Evolutionary conservation across 495 filamentous ascomycete species (phyloP), one percentile per base, ranked within the genome.

Genomic region (Patellaria atrata): DNA sequence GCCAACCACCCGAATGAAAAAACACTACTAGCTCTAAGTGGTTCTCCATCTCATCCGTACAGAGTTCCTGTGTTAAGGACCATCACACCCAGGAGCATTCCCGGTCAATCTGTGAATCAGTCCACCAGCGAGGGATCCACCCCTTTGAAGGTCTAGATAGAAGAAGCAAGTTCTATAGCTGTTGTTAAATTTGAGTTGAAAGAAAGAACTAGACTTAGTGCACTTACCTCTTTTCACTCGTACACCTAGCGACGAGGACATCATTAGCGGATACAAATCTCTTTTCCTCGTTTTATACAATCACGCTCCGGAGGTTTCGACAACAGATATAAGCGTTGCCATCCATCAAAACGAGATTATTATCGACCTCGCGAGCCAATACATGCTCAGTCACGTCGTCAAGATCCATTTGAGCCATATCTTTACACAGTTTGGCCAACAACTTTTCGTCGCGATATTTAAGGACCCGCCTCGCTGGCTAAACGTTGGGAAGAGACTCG

Each of bases 361-460:
- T 1, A 28, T 50, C 8, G 14, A 31, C 10, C n/a, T 47, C 12
- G 50, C 50, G 1, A 27, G 23, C 11, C 5, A 21, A 3, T 41
- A 50, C 16, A 33, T 15, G 16, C 44, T 34, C 18, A 31, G 49
- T 26, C 26, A 39, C 6, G 12, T 51, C 26, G 13, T 50, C 9
- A 32, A 41, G 4, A 21, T 41, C 22, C 26, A 48, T 19, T 3
- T 53, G 2, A 33, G 28, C 17, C 40, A 39, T 8, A 28, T 14
- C 1, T 31, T 53, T 22, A 21, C 14, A 2, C 30, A 40, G 30
- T 40, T 34, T 22, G 47, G 47, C 0, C 39, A 47, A 11, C 16
- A 24, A 9, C 44, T 58, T 3, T 53, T 38, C 37, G n/a, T 29
- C 4, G 46, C 48, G 9, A 55, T 58, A 30, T 44, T 42, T 12